Evolutionary conservation across 2,329 filamentous ascomycete genomes (phyloP).

Genomic region (Colletotrichum sublineola): DNA sequence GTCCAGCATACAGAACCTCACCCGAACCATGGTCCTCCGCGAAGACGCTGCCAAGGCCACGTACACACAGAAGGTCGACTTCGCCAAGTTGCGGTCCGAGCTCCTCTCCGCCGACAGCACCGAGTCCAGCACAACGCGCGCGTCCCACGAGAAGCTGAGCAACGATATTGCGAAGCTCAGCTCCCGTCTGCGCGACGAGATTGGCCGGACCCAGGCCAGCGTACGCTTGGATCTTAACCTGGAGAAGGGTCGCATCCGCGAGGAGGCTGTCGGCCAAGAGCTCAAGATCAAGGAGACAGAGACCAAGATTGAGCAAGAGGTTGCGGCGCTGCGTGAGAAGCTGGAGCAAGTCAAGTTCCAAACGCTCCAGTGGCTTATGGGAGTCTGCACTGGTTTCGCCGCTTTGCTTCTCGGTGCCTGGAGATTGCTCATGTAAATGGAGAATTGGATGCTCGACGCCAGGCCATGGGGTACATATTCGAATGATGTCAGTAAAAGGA

Average conservation of each 20-base stretch:
- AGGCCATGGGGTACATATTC: neutral
- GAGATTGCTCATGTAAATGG: slow-evolving; percentile 74
- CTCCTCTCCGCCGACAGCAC: slow-evolving; percentile 92
- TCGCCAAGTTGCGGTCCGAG: slow-evolving; percentile 95
- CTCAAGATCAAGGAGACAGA: slow-evolving; percentile 99
- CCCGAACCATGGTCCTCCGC: slow-evolving; percentile 95
- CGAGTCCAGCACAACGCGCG: slow-evolving; percentile 88
- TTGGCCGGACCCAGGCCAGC: slow-evolving; percentile 92
- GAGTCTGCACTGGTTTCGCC: slow-evolving; percentile 77
- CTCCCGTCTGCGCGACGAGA: slow-evolving; percentile 90
- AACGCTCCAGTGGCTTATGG: slow-evolving; percentile 98
- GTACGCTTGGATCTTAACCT: slow-evolving; percentile 94
- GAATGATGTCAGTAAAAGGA: neutral
- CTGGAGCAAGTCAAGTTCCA: slow-evolving; percentile 98
- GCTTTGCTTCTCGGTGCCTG: slow-evolving; percentile 78
- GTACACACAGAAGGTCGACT: slow-evolving; percentile 93
- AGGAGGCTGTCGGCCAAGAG: slow-evolving; percentile 96
- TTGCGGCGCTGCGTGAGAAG: slow-evolving; percentile 89
- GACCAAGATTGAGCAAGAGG: slow-evolving; percentile 98
- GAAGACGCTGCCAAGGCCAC: slow-evolving; percentile 90
- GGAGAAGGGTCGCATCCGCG: slow-evolving; percentile 95
- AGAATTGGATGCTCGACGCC: neutral
- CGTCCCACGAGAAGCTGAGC: slow-evolving; percentile 90
- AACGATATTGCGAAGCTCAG: slow-evolving; percentile 97
- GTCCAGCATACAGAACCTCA: slow-evolving; percentile 91